Percentiles rank a stretch among this genome's conserved stretches.
phyloP scores from a whole-genome alignment of 176 grass and related monocot species.

The Oryza longistaminata region DNA sequence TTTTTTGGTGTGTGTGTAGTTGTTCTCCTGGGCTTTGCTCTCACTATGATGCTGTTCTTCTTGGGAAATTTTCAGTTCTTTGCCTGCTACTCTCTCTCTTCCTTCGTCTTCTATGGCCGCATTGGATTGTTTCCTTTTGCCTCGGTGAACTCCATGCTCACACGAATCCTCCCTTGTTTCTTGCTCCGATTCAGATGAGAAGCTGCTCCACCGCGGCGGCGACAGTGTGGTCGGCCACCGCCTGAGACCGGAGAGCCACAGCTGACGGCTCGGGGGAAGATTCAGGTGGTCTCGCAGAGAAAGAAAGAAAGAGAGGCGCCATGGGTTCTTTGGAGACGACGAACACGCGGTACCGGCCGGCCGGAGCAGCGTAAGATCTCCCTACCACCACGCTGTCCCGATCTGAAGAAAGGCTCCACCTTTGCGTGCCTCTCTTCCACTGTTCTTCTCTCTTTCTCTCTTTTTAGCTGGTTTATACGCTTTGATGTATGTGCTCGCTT shows the following conservation, averaged over 20 bases:
- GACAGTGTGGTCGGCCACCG: constrained; percentile 17
- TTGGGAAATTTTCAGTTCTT: neutral
- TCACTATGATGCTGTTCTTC: neutral
- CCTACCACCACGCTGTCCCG: neutral
- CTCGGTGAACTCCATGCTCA: neutral
- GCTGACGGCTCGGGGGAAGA: neutral
- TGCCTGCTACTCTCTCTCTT: neutral
- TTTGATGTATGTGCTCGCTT: constrained; percentile 27
- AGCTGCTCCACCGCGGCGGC: constrained; percentile 37
- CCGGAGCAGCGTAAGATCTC: constrained; percentile 58
- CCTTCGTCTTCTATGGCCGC: neutral
- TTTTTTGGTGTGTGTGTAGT: neutral
- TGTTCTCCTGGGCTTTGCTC: neutral
- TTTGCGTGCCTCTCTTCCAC: neutral
- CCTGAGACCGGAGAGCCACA: constrained; percentile 27
- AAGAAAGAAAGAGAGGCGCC: neutral
- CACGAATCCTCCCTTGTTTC: constrained; percentile 1
- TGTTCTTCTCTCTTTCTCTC: neutral
- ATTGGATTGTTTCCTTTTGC: neutral
- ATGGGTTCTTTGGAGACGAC: constrained; percentile 58
- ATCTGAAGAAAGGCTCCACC: constrained; percentile 9
- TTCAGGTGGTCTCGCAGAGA: neutral
- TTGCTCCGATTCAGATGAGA: constrained; percentile 48
- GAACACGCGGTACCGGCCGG: constrained; percentile 55
- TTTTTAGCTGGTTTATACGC: constrained; percentile 34